Conservation (phyloP, 257 asterid species). For the Euphrasia confusa region DNA sequence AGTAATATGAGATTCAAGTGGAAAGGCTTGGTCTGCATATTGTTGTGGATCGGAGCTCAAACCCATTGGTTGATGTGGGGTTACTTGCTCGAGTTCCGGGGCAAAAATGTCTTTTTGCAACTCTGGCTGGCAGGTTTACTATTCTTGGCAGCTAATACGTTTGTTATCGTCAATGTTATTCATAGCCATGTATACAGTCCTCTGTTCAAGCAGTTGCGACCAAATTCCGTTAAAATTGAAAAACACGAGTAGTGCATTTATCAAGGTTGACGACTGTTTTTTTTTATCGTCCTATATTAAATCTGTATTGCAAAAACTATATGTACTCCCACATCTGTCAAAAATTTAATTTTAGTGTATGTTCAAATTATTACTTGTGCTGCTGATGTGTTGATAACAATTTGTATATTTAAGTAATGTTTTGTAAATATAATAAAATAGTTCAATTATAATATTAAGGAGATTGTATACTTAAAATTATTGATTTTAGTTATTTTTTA, state of each 20-base stretch:
- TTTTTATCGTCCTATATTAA: not conserved
- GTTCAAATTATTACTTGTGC: too few relatives aligned
- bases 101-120: slow-evolving; percentile 78
- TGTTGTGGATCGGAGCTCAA: slow-evolving; percentile 89
- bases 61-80: slow-evolving; percentile 92
- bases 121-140: slow-evolving; percentile 77
- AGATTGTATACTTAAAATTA: too few relatives aligned
- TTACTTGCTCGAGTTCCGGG: slow-evolving; percentile 77
- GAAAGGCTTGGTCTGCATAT: slow-evolving; percentile 53
- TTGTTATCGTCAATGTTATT: slow-evolving; percentile 46
- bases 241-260: not conserved
- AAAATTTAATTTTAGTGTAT: too few relatives aligned
- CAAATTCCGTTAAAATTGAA: not conserved
- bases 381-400: too few relatives aligned
- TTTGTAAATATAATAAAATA: too few relatives aligned
- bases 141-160: slow-evolving; percentile 80
- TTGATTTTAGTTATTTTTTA: too few relatives aligned
- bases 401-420: too few relatives aligned
- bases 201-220: slow-evolving; percentile 37
- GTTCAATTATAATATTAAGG: too few relatives aligned
- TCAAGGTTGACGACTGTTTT: not conserved
- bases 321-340: too few relatives aligned
- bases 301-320: too few relatives aligned
- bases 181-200: slow-evolving; percentile 52
- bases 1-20: slow-evolving; percentile 73